Evolutionary conservation across 306 rosid species (phyloP), one percentile per base, ranked within the genome.

Genomic region (Sechiopsis laciniata): DNA sequence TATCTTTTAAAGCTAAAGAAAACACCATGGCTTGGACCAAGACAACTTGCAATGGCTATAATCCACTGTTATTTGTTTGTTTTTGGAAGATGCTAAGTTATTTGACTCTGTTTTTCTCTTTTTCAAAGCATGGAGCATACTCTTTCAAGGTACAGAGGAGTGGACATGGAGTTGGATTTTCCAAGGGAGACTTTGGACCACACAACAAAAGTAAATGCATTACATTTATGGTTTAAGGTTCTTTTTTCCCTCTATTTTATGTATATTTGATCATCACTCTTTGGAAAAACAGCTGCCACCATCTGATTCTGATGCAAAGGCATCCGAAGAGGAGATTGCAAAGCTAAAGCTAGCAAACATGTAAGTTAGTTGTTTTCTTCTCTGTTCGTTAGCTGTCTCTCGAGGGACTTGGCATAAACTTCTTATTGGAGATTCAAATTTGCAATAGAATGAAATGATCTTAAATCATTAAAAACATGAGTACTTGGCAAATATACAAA

Each of bases 91-190:
- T 35, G 50, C 21, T 74, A 73, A 53, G 16, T 77, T 79, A 67
- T 45, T 35, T 40, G 70, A 56, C 52, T 79, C 6, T 24, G 53
- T 62, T 13, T 52, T 42, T 42, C 81, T 78, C 59, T 72, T 82
- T 53, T 15, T 72, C 80, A 80, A 77, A 88, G 96, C 87, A 86
- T 88, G 95, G 85, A 85, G 45, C 90, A 85, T 5, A 85, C 79
- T 11, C 80, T 90, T 59, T 67, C 84, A 70, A 87, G 88, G 75
- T 88, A 90, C 79, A 75, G 70, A 40, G 82, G 71, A 72, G 77
- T 80, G 5, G 12, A 17, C 42, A 45, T 50, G 29, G 77, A 72
- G 32, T 52, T 73, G 32, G 85, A 84, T 61, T 42, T 5, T 68
- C 63, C 78, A 73, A 79, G 71, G 42, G 77, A 79, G 51, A 80